phyloP scores from a whole-genome alignment of 495 filamentous ascomycete genomes.

The Stereocaulon alpinum region DNA sequence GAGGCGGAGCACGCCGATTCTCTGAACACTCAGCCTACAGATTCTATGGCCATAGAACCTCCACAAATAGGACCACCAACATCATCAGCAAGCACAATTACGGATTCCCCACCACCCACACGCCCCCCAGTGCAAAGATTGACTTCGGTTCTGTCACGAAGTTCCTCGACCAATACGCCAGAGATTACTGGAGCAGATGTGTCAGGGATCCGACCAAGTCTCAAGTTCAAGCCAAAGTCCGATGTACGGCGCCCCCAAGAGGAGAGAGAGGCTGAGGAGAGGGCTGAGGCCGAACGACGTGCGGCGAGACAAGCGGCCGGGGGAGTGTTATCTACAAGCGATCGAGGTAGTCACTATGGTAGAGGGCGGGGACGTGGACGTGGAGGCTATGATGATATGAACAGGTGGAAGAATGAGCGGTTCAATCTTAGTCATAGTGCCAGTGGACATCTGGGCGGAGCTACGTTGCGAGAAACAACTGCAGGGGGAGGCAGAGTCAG shows the following conservation, averaged over 20 bases:
- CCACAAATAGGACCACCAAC: neutral
- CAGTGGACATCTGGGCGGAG: slow-evolving; percentile 22
- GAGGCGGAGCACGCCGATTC: neutral
- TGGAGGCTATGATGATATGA: slow-evolving; percentile 18
- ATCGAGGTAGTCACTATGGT: slow-evolving; percentile 24
- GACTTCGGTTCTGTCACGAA: slow-evolving; percentile 8
- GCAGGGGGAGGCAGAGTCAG: slow-evolving; percentile 23
- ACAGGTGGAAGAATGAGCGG: slow-evolving; percentile 23
- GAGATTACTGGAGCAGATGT: neutral
- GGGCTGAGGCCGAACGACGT: slow-evolving; percentile 36
- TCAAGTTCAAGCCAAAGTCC: slow-evolving; percentile 41
- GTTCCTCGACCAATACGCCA: neutral
- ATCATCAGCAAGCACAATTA: neutral
- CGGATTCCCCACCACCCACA: slow-evolving; percentile 3
- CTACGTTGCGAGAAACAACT: slow-evolving; percentile 24
- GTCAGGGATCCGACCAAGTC: neutral
- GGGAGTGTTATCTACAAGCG: slow-evolving; percentile 23
- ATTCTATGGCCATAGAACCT: neutral
- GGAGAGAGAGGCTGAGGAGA: slow-evolving; percentile 41
- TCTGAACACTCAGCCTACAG: neutral
- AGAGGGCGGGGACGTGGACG: slow-evolving; percentile 30
- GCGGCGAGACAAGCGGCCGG: slow-evolving; percentile 37
- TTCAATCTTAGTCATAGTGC: slow-evolving; percentile 16
- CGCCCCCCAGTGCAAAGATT: slow-evolving; percentile 12
- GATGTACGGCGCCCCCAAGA: slow-evolving; percentile 41